Evolutionary conservation across 2,329 filamentous ascomycete species (phyloP).

Genomic region (Madurella mycetomatis): DNA sequence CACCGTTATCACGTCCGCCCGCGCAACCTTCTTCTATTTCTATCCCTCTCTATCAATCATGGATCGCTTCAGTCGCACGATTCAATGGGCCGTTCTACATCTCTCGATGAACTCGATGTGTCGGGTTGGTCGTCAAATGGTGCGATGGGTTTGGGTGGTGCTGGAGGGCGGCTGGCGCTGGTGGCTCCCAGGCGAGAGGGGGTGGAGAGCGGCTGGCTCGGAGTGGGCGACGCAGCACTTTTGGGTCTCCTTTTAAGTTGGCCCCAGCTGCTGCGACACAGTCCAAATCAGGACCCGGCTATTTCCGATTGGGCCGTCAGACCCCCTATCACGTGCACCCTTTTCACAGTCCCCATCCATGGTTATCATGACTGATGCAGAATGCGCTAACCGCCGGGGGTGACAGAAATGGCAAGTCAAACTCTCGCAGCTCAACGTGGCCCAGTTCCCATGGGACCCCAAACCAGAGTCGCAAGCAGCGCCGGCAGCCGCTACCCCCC

Average conservation of each 20-base stretch:
- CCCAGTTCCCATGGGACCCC: conserved; percentile 93
- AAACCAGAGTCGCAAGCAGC: conserved; percentile 58
- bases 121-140: conserved; percentile 4
- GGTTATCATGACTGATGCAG: not conserved
- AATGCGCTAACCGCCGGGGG: conserved; percentile 13
- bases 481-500: conserved; percentile 21
- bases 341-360: conserved; percentile 5
- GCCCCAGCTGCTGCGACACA: conserved; percentile 19
- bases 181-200: conserved; percentile 27
- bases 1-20: not conserved
- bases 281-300: conserved; percentile 20
- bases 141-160: conserved; percentile 16
- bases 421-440: conserved; percentile 77
- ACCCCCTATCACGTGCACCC: conserved; percentile 23
- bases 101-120: not conserved
- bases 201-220: conserved; percentile 37
- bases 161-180: conserved; percentile 11
- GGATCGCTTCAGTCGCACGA: not conserved
- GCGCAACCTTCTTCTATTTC: not conserved
- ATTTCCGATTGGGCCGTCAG: conserved; percentile 26
- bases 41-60: conserved; percentile 1
- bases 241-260: conserved; percentile 52
- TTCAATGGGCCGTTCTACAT: not conserved
- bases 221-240: conserved; percentile 48
- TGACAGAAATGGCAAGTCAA: conserved; percentile 88